Evolutionary conservation across 2,329 filamentous ascomycete species (phyloP), one percentile per base, ranked within the genome.

Genomic region (Ilyonectria mors-panacis): DNA sequence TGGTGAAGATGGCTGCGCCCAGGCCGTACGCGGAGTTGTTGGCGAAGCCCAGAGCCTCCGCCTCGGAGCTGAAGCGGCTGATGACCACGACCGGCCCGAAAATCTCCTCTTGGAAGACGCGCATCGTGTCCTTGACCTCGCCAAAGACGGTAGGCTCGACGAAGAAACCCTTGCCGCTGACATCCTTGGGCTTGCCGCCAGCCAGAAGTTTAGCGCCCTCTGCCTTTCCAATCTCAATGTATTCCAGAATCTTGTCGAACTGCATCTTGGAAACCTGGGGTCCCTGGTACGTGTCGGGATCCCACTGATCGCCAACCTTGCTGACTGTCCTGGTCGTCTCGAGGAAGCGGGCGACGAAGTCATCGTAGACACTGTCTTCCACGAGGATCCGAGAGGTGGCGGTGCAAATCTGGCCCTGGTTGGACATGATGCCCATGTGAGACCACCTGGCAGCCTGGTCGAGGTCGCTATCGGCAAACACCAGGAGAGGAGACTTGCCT

Each of bases 91-190:
- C 94, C 62, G 94, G 94, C 68, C 94, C 94, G 79, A 97, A 97
- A 81, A 96, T 95, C 84, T 97, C 94, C 84, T 96, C 93, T 80
- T 93, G 88, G 83, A 94, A 91, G 78, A 97, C 94, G 87, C 93
- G 94, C 93, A 95, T 95, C 94, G 65, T 65, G 51, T 72, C 48
- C 42, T 69, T 69, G 37, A 76, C 93, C 76, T 94, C 90, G 79
- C 88, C 90, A 86, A 97, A 96, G 83, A 96, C 93, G 77, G 93
- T 96, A 35, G 93, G 93, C 85, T 95, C 85, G 81, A 96, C 94
- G 85, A 94, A 96, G 88, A 92, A 96, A 65, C 93, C 93, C 86
- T 93, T 90, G 77, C 85, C 80, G 68, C 92, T 92, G 81, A 90
- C 89, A 76, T 75, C 68, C 3, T 67, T 59, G 3, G 70, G 67